Evolutionary conservation across 169 alveolate genomes (phyloP).

Genomic region (Sarcocystis neurona): DNA sequence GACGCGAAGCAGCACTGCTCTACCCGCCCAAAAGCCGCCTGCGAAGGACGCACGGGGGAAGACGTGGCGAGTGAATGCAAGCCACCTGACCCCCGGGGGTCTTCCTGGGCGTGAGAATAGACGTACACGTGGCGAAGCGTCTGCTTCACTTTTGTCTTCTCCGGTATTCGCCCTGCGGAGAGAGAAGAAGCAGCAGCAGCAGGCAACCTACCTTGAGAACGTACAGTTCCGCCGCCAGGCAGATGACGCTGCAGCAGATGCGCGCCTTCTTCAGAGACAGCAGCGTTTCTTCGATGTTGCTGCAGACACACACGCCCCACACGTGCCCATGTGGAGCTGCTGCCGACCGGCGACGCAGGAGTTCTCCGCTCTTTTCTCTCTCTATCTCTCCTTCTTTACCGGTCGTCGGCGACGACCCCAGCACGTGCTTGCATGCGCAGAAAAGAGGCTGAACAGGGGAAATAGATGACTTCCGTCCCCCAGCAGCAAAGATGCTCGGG

Average conservation of each 20-base stretch:
- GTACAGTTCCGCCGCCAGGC: conserved; percentile 56
- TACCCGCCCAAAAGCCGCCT: too few relatives aligned
- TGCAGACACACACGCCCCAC: background rate
- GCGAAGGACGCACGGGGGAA: too few relatives aligned
- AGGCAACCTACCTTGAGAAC: conserved; percentile 37
- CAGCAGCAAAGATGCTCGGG: too few relatives aligned
- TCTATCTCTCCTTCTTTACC: background rate
- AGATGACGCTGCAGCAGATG: conserved; percentile 42
- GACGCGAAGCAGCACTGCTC: too few relatives aligned
- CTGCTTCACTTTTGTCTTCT: background rate
- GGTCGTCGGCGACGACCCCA: background rate
- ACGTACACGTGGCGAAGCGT: background rate
- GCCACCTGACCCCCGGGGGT: too few relatives aligned
- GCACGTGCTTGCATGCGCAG: background rate
- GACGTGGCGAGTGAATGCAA: too few relatives aligned
- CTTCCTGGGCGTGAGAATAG: too few relatives aligned
- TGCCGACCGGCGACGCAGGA: background rate
- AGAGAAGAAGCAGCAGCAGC: conserved; percentile 7
- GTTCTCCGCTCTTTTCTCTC: background rate
- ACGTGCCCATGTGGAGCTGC: background rate
- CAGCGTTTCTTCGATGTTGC: conserved; percentile 59
- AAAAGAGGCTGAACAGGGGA: background rate
- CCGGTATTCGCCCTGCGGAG: background rate
- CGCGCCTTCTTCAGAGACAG: background rate
- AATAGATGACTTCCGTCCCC: background rate